Conservation (phyloP, 108 stramenopile genomes). For the Nannochloropsis granulata region DNA sequence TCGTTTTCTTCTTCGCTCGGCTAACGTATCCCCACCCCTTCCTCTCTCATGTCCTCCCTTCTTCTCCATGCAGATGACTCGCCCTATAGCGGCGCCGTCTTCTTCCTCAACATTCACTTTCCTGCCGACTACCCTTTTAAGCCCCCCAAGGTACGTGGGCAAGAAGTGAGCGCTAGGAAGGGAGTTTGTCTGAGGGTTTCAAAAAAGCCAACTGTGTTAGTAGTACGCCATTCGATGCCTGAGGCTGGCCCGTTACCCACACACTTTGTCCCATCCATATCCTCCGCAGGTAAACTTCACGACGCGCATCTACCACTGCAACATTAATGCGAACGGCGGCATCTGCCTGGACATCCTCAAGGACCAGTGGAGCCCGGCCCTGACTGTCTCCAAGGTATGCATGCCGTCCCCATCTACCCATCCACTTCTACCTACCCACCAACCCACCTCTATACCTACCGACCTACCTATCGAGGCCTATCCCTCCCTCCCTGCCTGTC, state of each 20-base stretch:
- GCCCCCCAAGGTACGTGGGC: slow-evolving; percentile 59
- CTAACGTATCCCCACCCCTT: background rate
- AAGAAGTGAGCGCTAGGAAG: too few relatives aligned
- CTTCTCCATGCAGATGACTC: slow-evolving; percentile 54
- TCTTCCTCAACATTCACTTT: slow-evolving; percentile 92
- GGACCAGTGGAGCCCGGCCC: slow-evolving; percentile 93
- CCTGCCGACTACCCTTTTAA: slow-evolving; percentile 93
- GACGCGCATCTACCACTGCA: slow-evolving; percentile 93
- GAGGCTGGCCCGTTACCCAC: too few relatives aligned
- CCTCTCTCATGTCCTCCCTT: background rate
- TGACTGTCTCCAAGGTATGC: slow-evolving; percentile 74
- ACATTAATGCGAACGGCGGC: slow-evolving; percentile 95
- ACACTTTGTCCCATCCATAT: background rate
- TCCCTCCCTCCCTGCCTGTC: background rate
- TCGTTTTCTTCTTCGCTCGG: too few relatives aligned
- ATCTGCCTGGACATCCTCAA: slow-evolving; percentile 93
- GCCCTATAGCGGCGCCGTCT: slow-evolving; percentile 89
- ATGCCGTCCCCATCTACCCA: background rate
- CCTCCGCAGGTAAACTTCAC: slow-evolving; percentile 61
- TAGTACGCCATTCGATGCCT: too few relatives aligned
- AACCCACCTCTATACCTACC: too few relatives aligned
- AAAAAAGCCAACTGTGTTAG: too few relatives aligned
- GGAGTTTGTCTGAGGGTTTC: too few relatives aligned
- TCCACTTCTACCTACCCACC: background rate
- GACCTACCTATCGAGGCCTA: background rate